Evolutionary conservation across 2,329 filamentous ascomycete species (phyloP).

Genomic region (Pseudodiploospora longispora): DNA sequence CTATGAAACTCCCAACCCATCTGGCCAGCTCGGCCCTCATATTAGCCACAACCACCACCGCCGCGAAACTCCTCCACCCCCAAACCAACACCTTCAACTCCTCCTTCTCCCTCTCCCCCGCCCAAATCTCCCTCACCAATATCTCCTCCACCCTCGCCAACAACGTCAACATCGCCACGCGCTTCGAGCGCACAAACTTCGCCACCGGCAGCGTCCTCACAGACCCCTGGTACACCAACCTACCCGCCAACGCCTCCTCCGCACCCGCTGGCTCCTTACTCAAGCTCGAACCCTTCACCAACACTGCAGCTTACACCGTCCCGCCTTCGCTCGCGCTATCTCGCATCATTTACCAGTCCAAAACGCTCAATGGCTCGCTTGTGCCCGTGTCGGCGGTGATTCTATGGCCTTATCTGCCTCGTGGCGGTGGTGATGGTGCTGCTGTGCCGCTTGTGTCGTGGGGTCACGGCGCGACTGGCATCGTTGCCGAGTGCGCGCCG

Average conservation of each 20-base stretch:
- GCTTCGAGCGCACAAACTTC: slow-evolving; percentile 23
- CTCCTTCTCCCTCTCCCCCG: slow-evolving; percentile 16
- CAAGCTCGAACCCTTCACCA: slow-evolving; percentile 30
- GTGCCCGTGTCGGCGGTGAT: slow-evolving; percentile 42
- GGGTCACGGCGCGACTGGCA: slow-evolving; percentile 37
- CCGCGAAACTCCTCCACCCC: slow-evolving; percentile 1
- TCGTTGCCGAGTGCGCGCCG: slow-evolving; percentile 29
- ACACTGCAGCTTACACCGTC: slow-evolving; percentile 29
- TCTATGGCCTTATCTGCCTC: slow-evolving; percentile 35
- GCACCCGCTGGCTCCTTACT: slow-evolving; percentile 28
- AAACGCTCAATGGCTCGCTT: slow-evolving; percentile 33
- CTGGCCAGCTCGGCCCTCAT: not conserved
- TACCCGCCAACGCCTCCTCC: slow-evolving; percentile 13
- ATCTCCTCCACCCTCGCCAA: slow-evolving; percentile 11
- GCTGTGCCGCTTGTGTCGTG: slow-evolving; percentile 27
- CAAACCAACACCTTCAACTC: slow-evolving; percentile 20
- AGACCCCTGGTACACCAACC: slow-evolving; percentile 32
- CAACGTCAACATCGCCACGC: slow-evolving; percentile 16
- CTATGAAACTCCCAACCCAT: not conserved
- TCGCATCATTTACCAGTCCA: slow-evolving; percentile 39
- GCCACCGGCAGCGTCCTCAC: slow-evolving; percentile 21
- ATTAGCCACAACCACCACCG: not conserved
- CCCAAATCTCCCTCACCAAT: slow-evolving; percentile 16
- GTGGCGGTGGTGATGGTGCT: slow-evolving; percentile 6
- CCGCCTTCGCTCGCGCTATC: slow-evolving; percentile 36